phyloP scores from a whole-genome alignment of 192 early-diverging fungal genomes.

The Coemansia sp. region DNA sequence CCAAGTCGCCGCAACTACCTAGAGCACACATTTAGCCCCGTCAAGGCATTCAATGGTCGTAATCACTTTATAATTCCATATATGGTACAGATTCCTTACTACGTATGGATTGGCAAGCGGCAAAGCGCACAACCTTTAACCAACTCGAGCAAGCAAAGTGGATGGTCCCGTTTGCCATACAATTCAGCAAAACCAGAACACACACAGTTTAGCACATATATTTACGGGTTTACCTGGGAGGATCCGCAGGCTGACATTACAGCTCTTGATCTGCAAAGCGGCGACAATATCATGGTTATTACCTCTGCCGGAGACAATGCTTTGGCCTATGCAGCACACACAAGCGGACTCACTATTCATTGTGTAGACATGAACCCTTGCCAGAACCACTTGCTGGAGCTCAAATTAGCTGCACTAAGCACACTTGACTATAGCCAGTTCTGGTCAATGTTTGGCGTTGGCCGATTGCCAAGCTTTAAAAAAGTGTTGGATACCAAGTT shows the following conservation, averaged over 20 bases:
- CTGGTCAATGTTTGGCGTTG: constrained; percentile 79
- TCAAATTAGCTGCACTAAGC: constrained; percentile 72
- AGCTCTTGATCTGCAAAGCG: constrained; percentile 60
- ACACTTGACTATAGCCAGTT: constrained; percentile 63
- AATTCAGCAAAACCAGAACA: constrained; percentile 55
- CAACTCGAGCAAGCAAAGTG: not conserved
- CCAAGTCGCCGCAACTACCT: constrained; percentile 78
- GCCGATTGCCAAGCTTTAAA: constrained; percentile 60
- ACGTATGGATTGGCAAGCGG: constrained; percentile 70
- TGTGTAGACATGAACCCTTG: constrained; percentile 90
- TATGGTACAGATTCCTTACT: constrained; percentile 78
- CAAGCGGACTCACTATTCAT: constrained; percentile 65
- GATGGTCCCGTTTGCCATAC: constrained; percentile 55
- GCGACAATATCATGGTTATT: constrained; percentile 74
- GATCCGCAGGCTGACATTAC: constrained; percentile 74
- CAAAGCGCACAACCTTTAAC: not conserved
- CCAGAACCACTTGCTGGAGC: constrained; percentile 85
- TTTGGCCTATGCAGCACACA: constrained; percentile 73
- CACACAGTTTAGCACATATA: constrained; percentile 75
- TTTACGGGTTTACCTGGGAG: constrained; percentile 88
- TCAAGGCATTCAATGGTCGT: constrained; percentile 68
- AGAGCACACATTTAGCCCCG: constrained; percentile 75
- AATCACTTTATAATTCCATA: constrained; percentile 74
- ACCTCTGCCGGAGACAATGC: constrained; percentile 82
- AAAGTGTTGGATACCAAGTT: constrained; percentile 62